Percentiles rank a stretch among this genome's conserved stretches.
phyloP scores from a whole-genome alignment of 352 stramenopile genomes.

The Blastocystis sp. region DNA sequence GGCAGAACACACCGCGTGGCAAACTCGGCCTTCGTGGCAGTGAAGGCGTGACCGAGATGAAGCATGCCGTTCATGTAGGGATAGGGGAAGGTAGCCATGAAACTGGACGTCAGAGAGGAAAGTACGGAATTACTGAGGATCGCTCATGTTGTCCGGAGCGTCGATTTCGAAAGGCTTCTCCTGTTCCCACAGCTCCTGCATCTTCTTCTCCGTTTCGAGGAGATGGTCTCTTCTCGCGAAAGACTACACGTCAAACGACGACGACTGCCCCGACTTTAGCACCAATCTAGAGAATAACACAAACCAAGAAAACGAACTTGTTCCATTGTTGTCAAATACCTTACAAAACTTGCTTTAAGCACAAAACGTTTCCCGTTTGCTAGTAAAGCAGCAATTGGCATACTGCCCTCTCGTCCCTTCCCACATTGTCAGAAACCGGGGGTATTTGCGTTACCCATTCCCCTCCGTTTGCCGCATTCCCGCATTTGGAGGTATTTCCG shows the following conservation, averaged over 20 bases:
- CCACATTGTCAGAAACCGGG: background rate
- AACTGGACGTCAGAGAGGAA: constrained; percentile 78
- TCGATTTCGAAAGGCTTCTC: constrained; percentile 70
- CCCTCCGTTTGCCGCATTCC: too few species aligned
- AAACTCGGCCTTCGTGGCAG: constrained; percentile 96
- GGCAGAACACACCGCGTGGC: constrained; percentile 80
- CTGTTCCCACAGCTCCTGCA: constrained; percentile 67
- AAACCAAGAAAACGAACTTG: background rate
- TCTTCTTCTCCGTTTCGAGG: constrained; percentile 50
- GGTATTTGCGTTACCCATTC: background rate
- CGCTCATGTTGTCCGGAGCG: constrained; percentile 55
- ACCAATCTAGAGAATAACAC: constrained; percentile 70
- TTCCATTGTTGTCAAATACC: constrained; percentile 69
- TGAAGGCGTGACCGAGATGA: constrained; percentile 96
- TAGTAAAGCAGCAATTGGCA: constrained; percentile 74
- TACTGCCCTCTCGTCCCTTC: constrained; percentile 26
- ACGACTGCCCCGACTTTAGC: constrained; percentile 20
- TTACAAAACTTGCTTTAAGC: constrained; percentile 47
- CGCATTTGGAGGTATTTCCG: background rate
- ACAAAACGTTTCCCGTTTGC: constrained; percentile 24
- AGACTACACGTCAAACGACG: constrained; percentile 29
- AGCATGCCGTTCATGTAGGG: constrained; percentile 99
- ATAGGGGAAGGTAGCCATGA: constrained; percentile 98
- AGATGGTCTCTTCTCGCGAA: constrained; percentile 71
- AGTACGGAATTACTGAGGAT: background rate